Evolutionary conservation across 768 basidiomycete species (phyloP), one percentile per base, ranked within the genome.

Genomic region (Suillus decipiens): DNA sequence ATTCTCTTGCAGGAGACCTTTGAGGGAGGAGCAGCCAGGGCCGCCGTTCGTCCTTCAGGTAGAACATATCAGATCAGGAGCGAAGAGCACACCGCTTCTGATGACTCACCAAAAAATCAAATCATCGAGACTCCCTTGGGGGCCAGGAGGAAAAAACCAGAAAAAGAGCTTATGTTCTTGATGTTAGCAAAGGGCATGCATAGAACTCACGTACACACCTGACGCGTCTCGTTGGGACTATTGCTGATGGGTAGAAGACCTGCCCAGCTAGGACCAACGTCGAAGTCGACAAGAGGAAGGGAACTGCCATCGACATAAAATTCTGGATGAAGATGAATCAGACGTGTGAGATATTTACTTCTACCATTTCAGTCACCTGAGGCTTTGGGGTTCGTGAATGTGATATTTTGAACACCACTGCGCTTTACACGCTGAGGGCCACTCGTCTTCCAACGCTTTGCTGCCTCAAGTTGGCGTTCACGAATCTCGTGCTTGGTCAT

Each of bases 131-230:
- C 86, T 89, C n/a, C 89, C 90, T 67, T 85, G 76, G 0, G 88
- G 88, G 3, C 89, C 89, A 1, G 90, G 88, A 60, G 90, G 90
- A 78, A 90, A 92, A 75, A 90, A 88, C 90, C 90, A 92, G 77
- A 92, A 92, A 78, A 88, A 92, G 15, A 91, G 81, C 89, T 45
- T n/a, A n/a, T 8, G n/a, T n/a, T 4, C 43, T 22, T 22, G n/a
- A n/a, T 45, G 43, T 45, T 10, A 45, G 43, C n/a, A 45, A n/a
- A 45, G 10, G n/a, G 43, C 31, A 10, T 48, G 37, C 12, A 39
- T 28, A 33, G 6, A 37, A 19, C 43, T 36, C 47, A 6, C 5
- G 31, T 53, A 36, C 56, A 19, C 24, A 87, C 89, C 82, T 91
- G 81, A 55, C 89, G 82, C 7, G 87, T 88, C 74, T 92, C 90